Conservation (phyloP, 768 basidiomycete species). For the Russula olivacea region DNA sequence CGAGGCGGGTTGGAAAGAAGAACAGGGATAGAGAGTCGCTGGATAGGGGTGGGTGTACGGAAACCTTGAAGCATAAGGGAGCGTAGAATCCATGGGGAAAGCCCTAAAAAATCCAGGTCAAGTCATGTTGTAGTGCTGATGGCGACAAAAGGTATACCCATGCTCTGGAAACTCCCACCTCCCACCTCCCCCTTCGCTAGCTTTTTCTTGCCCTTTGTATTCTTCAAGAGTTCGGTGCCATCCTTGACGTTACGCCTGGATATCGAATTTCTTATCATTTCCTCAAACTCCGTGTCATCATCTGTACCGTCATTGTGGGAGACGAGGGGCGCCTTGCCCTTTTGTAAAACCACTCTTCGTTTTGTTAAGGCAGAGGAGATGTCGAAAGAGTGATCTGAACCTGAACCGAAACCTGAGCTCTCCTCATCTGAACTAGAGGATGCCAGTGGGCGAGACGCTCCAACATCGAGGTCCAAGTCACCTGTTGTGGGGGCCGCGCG, state of each 20-base stretch:
- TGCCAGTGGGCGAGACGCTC: background rate
- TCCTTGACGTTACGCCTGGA: slow-evolving; percentile 65
- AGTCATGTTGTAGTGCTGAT: background rate
- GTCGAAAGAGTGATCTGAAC: slow-evolving; percentile 45
- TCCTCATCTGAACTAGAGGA: slow-evolving; percentile 15
- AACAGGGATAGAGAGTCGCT: slow-evolving; percentile 81
- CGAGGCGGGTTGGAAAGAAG: slow-evolving; percentile 78
- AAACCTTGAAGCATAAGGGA: slow-evolving; percentile 90
- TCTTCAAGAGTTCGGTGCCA: slow-evolving; percentile 73
- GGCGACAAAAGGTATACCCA: slow-evolving; percentile 50
- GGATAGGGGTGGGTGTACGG: slow-evolving; percentile 93
- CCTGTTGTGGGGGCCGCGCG: background rate
- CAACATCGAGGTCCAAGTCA: background rate
- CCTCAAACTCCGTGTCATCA: slow-evolving; percentile 47
- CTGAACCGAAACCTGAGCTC: background rate
- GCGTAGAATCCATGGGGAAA: slow-evolving; percentile 77
- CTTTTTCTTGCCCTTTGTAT: slow-evolving; percentile 66
- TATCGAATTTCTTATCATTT: slow-evolving; percentile 65
- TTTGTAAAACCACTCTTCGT: slow-evolving; percentile 1
- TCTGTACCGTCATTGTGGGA: slow-evolving; percentile 38
- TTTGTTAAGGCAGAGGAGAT: slow-evolving; percentile 55
- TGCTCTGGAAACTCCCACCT: slow-evolving; percentile 93
- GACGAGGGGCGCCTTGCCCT: slow-evolving; percentile 1
- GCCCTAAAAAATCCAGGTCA: slow-evolving; percentile 42
- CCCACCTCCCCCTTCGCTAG: slow-evolving; percentile 72